Evolutionary conservation across 176 grass and related monocot genomes (phyloP).

Genomic region (Oryza glumipatula): DNA sequence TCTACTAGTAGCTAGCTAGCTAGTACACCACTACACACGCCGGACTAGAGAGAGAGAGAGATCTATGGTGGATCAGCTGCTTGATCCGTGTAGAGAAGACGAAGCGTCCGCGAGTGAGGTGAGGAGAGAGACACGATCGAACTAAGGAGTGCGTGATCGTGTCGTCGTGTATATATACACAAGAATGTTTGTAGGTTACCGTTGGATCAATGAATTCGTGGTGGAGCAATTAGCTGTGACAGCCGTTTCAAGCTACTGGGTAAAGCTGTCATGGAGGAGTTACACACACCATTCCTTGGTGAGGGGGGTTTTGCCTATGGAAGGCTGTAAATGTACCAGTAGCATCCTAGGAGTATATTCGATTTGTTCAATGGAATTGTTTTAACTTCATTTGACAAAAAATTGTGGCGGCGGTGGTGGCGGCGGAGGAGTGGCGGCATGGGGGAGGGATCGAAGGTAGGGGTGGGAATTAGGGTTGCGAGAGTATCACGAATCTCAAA

Average conservation of each 20-base stretch:
- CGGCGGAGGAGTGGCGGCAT: too few relatives aligned
- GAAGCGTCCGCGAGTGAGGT: not conserved
- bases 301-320: not conserved
- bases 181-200: not conserved
- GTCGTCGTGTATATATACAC: not conserved
- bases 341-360: not conserved
- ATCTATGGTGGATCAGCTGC: too few relatives aligned
- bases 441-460: too few relatives aligned
- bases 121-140: too few relatives aligned
- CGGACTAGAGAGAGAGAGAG: too few relatives aligned
- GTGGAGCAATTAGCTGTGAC: constrained; percentile 29
- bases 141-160: not conserved
- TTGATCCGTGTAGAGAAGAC: not conserved
- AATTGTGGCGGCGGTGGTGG: too few relatives aligned
- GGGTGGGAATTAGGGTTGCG: too few relatives aligned
- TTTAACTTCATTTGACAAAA: too few relatives aligned
- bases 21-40: too few relatives aligned
- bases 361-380: too few relatives aligned
- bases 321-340: not conserved
- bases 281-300: not conserved
- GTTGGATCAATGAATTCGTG: constrained; percentile 30
- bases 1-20: too few relatives aligned
- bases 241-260: constrained; percentile 6
- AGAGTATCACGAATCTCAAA: too few relatives aligned
- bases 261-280: not conserved